Conservation (phyloP, 2,329 filamentous ascomycete genomes). For the Colletotrichum neosansevieriae region DNA sequence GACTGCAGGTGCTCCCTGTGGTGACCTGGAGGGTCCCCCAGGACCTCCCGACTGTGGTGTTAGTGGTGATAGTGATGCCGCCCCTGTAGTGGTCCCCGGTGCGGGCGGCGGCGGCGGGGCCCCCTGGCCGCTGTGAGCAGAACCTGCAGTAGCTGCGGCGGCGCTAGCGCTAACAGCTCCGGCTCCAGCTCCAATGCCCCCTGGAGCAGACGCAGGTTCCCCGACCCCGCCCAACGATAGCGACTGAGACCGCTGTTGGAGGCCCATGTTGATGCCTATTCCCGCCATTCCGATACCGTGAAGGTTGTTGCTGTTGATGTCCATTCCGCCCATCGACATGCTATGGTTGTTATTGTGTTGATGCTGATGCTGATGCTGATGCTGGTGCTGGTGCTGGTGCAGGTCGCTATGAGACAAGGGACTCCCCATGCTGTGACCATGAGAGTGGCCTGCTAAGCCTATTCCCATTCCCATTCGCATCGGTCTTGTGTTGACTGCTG, state of each 20-base stretch:
- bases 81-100: too few species aligned
- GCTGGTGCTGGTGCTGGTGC: too few species aligned
- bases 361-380: too few species aligned
- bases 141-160: background rate
- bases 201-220: conserved; percentile 16
- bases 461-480: conserved; percentile 10
- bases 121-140: too few species aligned
- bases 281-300: background rate
- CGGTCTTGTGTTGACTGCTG: background rate
- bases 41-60: too few species aligned
- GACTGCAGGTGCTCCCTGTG: too few species aligned
- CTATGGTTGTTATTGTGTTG: background rate
- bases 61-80: too few species aligned
- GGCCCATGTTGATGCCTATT: background rate
- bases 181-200: background rate
- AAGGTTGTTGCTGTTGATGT: background rate
- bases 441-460: background rate
- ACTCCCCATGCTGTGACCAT: conserved; percentile 14
- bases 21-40: too few species aligned
- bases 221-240: conserved; percentile 22
- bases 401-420: conserved; percentile 9
- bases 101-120: too few species aligned
- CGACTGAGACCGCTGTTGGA: conserved; percentile 15
- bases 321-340: background rate
- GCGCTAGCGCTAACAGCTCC: background rate